These are phyloP conservation scores for Claviceps pusilla DNA, from an alignment of 2,329 filamentous ascomycete species.

Conservation along the genomic window DNA sequence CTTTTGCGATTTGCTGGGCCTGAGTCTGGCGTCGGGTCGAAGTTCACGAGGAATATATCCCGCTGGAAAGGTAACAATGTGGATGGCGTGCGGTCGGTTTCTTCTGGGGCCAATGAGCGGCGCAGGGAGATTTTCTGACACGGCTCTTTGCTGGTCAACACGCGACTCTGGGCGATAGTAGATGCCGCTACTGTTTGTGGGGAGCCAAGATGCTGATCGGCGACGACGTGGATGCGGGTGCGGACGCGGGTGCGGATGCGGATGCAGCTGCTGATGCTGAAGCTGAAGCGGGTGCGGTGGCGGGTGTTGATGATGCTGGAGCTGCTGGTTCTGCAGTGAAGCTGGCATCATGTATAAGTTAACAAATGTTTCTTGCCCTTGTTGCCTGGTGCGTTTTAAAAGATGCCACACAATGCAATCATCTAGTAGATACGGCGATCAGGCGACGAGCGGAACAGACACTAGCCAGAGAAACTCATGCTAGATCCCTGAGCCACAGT, in stretches of 20 bases:
- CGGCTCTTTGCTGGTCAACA: conserved; percentile 1
- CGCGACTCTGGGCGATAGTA: conserved; percentile 6
- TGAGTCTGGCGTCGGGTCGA: conserved; percentile 11
- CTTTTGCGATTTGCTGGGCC: background rate
- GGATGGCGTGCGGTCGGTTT: conserved; percentile 25
- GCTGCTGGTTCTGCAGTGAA: background rate
- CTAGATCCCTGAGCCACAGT: background rate
- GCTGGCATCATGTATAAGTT: conserved; percentile 5
- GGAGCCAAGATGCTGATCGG: conserved; percentile 4
- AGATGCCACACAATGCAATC: background rate
- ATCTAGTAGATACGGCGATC: background rate
- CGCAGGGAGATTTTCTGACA: conserved; percentile 15
- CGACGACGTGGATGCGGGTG: background rate
- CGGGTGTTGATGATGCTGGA: background rate
- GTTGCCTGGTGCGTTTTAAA: background rate
- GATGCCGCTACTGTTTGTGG: conserved; percentile 3
- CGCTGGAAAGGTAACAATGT: conserved; percentile 26
- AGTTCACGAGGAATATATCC: conserved; percentile 32
- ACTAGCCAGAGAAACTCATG: background rate
- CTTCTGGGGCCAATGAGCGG: conserved; percentile 26
- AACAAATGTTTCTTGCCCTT: background rate
- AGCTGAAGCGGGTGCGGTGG: background rate
- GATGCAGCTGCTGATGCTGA: background rate
- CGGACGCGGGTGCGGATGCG: too few relatives aligned
- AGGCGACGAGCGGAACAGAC: background rate